Conservation (phyloP, 257 asterid genomes). For the Echium plantagineum region DNA sequence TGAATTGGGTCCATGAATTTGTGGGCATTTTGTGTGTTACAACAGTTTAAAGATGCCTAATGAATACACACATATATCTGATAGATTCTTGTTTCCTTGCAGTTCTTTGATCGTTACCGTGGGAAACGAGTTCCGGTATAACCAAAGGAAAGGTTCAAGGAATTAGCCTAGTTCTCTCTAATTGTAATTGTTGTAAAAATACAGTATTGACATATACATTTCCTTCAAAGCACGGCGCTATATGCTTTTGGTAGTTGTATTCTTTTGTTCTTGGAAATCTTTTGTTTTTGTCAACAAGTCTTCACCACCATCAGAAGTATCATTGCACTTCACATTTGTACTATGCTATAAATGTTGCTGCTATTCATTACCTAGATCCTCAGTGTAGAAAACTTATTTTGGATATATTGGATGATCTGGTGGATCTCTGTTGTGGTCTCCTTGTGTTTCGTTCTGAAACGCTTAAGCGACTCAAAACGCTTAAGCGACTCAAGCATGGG, state of each 20-base stretch:
- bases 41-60: too few species aligned
- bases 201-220: neutral
- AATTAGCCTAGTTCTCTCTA: neutral
- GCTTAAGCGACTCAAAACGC: too few species aligned
- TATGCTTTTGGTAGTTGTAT: neutral
- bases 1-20: too few species aligned
- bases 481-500: too few species aligned
- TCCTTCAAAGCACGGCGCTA: neutral
- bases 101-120: slow-evolving; percentile 71
- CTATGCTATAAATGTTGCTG: neutral
- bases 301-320: neutral
- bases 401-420: too few species aligned
- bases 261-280: neutral
- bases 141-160: slow-evolving; percentile 1
- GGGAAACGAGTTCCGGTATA: slow-evolving; percentile 75
- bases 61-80: too few species aligned
- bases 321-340: neutral
- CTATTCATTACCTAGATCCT: too few species aligned
- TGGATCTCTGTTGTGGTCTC: too few species aligned
- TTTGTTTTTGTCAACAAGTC: too few species aligned
- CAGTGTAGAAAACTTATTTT: too few species aligned
- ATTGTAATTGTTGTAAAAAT: neutral
- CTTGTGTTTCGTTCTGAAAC: too few species aligned
- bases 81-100: slow-evolving; percentile 19
- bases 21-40: too few species aligned